phyloP scores from a whole-genome alignment of 192 early-diverging fungal genomes.

The Rhizoclosmatium globosum region DNA sequence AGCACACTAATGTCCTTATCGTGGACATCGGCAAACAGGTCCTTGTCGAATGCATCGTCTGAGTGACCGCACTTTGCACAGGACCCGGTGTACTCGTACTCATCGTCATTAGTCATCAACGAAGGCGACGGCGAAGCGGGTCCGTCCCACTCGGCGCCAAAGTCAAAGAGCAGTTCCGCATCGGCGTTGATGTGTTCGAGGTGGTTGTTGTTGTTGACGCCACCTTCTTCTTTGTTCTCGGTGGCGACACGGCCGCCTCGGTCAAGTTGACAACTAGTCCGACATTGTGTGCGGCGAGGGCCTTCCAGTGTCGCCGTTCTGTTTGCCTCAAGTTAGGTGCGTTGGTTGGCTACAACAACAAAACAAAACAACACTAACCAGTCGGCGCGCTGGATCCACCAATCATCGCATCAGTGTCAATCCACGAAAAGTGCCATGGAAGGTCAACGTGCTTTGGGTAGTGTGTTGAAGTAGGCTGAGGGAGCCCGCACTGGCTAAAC shows the following conservation, averaged over 20 bases:
- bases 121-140: background rate
- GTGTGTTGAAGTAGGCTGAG: constrained; percentile 17
- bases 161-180: constrained; percentile 8
- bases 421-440: constrained; percentile 58
- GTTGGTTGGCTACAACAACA: no score
- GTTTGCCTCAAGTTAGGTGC: background rate
- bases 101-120: background rate
- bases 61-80: constrained; percentile 32
- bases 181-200: constrained; percentile 27
- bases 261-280: constrained; percentile 60
- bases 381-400: constrained; percentile 53
- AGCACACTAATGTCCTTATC: constrained; percentile 40
- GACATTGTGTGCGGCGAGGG: constrained; percentile 43
- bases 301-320: constrained; percentile 50
- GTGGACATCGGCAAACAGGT: constrained; percentile 51
- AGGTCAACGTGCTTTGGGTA: constrained; percentile 48
- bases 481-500: background rate
- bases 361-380: background rate
- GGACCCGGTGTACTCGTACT: background rate
- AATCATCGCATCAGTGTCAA: constrained; percentile 51
- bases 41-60: constrained; percentile 38
- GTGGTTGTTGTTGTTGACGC: background rate
- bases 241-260: constrained; percentile 46
- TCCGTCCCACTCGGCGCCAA: background rate
- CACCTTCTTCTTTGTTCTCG: background rate